phyloP scores from a whole-genome alignment of 495 filamentous ascomycete species.

The Daldinia bambusicola region DNA sequence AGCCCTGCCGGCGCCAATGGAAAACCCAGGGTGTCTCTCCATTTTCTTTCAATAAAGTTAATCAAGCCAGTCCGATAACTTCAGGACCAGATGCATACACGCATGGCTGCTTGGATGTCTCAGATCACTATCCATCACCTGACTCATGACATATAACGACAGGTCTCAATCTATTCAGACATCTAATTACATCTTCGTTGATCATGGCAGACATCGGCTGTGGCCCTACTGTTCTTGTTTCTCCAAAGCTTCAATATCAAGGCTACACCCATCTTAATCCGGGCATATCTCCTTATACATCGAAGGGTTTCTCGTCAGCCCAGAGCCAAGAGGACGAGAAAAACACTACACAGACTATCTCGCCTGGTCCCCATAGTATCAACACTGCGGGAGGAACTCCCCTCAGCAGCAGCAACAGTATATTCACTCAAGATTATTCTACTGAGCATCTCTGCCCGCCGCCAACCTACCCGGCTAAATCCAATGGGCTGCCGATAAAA shows the following conservation, averaged over 20 bases:
- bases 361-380: slow-evolving; percentile 30
- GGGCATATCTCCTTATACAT: slow-evolving; percentile 29
- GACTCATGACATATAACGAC: slow-evolving; percentile 44
- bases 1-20: slow-evolving; percentile 37
- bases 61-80: slow-evolving; percentile 26
- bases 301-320: slow-evolving; percentile 9
- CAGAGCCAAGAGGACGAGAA: slow-evolving; percentile 8
- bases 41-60: slow-evolving; percentile 32
- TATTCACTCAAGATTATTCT: slow-evolving; percentile 2
- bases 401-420: slow-evolving; percentile 17
- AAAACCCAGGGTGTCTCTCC: slow-evolving; percentile 34
- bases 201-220: slow-evolving; percentile 39
- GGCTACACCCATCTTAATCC: slow-evolving; percentile 18
- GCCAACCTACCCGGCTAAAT: slow-evolving; percentile 13
- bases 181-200: slow-evolving; percentile 25
- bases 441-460: slow-evolving; percentile 9
- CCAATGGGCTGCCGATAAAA: slow-evolving; percentile 24
- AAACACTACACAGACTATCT: slow-evolving; percentile 14
- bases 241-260: slow-evolving; percentile 36
- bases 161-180: slow-evolving; percentile 16
- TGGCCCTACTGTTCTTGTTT: slow-evolving; percentile 37
- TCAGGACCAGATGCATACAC: slow-evolving; percentile 41
- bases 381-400: slow-evolving; percentile 13
- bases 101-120: slow-evolving; percentile 46
- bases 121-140: slow-evolving; percentile 39